Percentiles rank a stretch among this genome's conserved stretches.
Evolutionary conservation across 495 filamentous ascomycete genomes (phyloP).

Genomic region (Penicillium canescens): DNA sequence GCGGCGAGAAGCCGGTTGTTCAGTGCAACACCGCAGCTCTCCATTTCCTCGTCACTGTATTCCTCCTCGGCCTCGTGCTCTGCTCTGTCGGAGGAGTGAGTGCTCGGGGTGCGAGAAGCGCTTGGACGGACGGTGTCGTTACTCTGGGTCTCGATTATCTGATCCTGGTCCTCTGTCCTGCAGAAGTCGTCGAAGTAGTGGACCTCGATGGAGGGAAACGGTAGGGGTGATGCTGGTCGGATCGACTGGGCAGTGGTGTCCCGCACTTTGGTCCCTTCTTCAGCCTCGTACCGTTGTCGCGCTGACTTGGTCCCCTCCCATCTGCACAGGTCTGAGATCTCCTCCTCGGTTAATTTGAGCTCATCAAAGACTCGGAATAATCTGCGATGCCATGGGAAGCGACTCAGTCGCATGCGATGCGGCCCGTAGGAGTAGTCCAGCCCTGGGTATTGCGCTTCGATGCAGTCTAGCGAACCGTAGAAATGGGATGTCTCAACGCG

Average conservation of each 20-base stretch:
- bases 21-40: conserved; percentile 70
- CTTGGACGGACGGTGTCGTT: conserved; percentile 29
- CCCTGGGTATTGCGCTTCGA: conserved; percentile 88
- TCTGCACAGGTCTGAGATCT: conserved; percentile 77
- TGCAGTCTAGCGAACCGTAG: conserved; percentile 80
- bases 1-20: conserved; percentile 73
- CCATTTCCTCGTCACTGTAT: conserved; percentile 65
- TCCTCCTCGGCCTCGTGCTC: conserved; percentile 53
- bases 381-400: conserved; percentile 77
- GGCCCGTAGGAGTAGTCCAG: conserved; percentile 80
- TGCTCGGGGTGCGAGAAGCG: conserved; percentile 19
- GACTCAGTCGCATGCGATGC: conserved; percentile 80
- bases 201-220: conserved; percentile 32
- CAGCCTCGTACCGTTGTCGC: conserved; percentile 78
- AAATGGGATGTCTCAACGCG: conserved; percentile 81
- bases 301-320: conserved; percentile 96
- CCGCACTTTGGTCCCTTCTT: conserved; percentile 67
- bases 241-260: conserved; percentile 81
- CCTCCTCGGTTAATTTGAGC: conserved; percentile 70
- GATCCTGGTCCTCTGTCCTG: conserved; percentile 31
- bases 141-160: conserved; percentile 23
- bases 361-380: conserved; percentile 83
- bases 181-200: conserved; percentile 32
- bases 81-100: conserved; percentile 23
- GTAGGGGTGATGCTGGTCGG: conserved; percentile 34